These are phyloP conservation scores for Yarrowia bubula DNA, from an alignment of 805 yeast species.

Conservation along the genomic window DNA sequence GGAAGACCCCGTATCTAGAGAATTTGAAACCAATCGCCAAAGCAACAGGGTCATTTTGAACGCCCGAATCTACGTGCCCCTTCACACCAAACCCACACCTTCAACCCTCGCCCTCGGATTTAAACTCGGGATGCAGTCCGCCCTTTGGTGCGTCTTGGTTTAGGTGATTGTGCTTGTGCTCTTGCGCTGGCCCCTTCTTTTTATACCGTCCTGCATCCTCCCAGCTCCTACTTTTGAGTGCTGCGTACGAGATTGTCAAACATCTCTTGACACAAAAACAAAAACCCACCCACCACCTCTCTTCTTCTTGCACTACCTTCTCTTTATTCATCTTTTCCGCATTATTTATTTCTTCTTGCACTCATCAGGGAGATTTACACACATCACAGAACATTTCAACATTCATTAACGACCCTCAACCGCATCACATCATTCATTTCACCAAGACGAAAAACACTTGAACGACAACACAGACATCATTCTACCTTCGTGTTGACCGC, in stretches of 20 bases:
- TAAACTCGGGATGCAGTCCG: slow-evolving; percentile 19
- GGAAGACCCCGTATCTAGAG: fast-evolving
- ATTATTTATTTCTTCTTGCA: slow-evolving; percentile 5
- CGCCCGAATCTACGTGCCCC: neutral
- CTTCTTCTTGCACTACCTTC: slow-evolving; percentile 14
- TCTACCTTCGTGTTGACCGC: slow-evolving; percentile 10
- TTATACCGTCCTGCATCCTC: slow-evolving; percentile 23
- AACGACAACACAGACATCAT: neutral
- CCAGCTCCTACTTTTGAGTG: slow-evolving; percentile 19
- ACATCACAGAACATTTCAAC: neutral
- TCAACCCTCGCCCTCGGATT: slow-evolving; percentile 21
- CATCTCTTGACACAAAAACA: slow-evolving; percentile 12
- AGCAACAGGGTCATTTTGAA: neutral
- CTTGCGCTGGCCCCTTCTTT: slow-evolving; percentile 17
- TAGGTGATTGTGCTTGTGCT: slow-evolving; percentile 17
- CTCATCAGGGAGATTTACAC: neutral
- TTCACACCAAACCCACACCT: slow-evolving; percentile 7
- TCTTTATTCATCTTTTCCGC: slow-evolving; percentile 7
- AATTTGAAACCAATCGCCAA: neutral
- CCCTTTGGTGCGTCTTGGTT: slow-evolving; percentile 24
- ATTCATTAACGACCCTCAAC: slow-evolving; percentile 20
- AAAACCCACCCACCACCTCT: neutral
- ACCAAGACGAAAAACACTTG: neutral
- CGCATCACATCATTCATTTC: slow-evolving; percentile 4
- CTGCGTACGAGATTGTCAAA: slow-evolving; percentile 26